Percentiles rank a stretch among this genome's conserved stretches.
Evolutionary conservation across 257 asterid genomes (phyloP).

Genomic region (Fraxinus quadrangulata): DNA sequence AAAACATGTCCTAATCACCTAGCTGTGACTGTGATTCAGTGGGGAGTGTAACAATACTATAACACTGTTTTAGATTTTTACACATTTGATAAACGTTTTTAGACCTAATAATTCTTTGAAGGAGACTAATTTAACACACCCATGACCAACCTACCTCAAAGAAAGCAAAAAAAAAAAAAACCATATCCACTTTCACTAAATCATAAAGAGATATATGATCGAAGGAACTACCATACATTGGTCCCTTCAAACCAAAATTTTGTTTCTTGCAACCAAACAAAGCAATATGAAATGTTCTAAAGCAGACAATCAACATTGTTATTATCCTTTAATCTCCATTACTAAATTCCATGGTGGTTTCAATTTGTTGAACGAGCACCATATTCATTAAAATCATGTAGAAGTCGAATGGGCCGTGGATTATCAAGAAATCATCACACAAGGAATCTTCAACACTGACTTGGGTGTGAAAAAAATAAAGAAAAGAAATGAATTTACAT

Average conservation of each 20-base stretch:
- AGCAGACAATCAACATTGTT: neutral
- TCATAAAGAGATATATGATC: neutral
- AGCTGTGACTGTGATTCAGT: neutral
- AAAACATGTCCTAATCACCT: neutral
- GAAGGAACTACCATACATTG: neutral
- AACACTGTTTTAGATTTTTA: neutral
- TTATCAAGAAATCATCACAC: neutral
- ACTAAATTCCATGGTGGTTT: conserved; percentile 4
- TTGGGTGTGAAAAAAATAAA: neutral
- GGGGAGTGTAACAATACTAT: neutral
- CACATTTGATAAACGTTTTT: neutral
- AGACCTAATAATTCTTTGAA: neutral
- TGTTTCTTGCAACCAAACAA: neutral
- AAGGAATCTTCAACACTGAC: conserved; percentile 2
- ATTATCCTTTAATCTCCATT: neutral
- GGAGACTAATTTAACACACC: neutral
- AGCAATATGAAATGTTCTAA: neutral
- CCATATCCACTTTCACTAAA: neutral
- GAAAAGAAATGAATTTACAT: neutral
- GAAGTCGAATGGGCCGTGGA: neutral
- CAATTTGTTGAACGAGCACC: conserved; percentile 1
- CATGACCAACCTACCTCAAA: neutral
- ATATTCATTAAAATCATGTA: conserved; percentile 10
- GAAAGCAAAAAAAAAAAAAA: neutral
- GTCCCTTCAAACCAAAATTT: neutral